A percentile compares a stretch with the other conserved stretches of the same genome.
Evolutionary conservation across 2,329 filamentous ascomycete species (phyloP).

Genomic region (Fusarium pseudograminearum): DNA sequence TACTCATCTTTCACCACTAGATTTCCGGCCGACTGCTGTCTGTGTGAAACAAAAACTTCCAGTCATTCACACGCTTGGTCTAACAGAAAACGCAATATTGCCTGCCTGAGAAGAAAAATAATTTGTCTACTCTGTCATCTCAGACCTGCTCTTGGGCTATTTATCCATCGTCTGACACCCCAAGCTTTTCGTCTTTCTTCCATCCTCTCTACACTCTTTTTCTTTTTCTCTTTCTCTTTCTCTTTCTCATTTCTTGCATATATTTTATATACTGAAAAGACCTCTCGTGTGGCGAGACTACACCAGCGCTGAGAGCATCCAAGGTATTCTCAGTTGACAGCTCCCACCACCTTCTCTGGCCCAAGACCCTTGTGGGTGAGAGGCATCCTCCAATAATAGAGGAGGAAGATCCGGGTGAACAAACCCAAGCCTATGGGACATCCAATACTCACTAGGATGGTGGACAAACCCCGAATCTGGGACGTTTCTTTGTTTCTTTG

Average conservation of each 20-base stretch:
- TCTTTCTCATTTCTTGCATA: no score
- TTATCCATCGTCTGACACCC: not conserved
- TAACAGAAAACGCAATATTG: not conserved
- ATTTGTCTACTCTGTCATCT: not conserved
- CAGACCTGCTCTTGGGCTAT: not conserved
- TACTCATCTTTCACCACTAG: no score
- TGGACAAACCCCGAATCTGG: no score
- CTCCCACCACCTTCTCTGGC: no score
- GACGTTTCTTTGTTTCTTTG: no score
- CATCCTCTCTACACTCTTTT: not conserved
- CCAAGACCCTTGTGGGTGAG: no score
- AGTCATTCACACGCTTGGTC: not conserved
- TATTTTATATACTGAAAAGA: not conserved
- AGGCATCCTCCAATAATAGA: no score
- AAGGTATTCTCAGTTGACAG: accelerated
- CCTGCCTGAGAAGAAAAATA: not conserved
- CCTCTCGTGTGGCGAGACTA: not conserved
- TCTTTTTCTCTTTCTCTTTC: no score
- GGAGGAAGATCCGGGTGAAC: no score
- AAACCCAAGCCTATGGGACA: no score
- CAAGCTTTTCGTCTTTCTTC: not conserved
- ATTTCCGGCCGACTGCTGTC: no score
- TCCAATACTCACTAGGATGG: no score
- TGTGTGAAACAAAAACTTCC: not conserved
- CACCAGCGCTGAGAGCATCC: not conserved